Conservation (phyloP, 257 asterid species). For the Penstemon eatonii region DNA sequence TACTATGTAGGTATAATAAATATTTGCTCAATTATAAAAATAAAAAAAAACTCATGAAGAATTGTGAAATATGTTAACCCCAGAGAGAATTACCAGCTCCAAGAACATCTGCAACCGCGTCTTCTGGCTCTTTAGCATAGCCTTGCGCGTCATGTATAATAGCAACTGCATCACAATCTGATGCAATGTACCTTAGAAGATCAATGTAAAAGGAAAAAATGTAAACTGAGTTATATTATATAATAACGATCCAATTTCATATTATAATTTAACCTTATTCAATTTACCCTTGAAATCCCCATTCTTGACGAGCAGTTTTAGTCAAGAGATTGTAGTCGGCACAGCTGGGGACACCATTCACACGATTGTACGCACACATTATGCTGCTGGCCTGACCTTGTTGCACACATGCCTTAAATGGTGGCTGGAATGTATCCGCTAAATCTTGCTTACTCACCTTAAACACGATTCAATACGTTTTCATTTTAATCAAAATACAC, state of each 20-base stretch:
- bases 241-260: background rate
- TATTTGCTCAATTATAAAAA: too few species aligned
- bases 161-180: constrained; percentile 74
- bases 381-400: constrained; percentile 60
- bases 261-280: background rate
- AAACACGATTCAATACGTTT: background rate
- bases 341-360: constrained; percentile 73
- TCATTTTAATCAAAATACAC: background rate
- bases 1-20: too few species aligned
- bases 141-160: constrained; percentile 52
- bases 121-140: constrained; percentile 67
- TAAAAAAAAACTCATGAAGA: background rate
- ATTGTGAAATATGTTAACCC: background rate
- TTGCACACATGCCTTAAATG: constrained; percentile 64
- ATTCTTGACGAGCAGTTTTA: constrained; percentile 50
- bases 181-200: constrained; percentile 53
- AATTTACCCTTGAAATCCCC: constrained; percentile 73
- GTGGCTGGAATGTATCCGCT: constrained; percentile 75
- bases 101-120: constrained; percentile 68
- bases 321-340: constrained; percentile 57
- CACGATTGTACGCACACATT: constrained; percentile 72
- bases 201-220: background rate
- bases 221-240: background rate
- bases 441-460: constrained; percentile 68
- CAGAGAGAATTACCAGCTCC: constrained; percentile 53